These are phyloP conservation scores for Bathelium albidoporum DNA, from an alignment of 495 filamentous ascomycete species.

Conservation along the genomic window DNA sequence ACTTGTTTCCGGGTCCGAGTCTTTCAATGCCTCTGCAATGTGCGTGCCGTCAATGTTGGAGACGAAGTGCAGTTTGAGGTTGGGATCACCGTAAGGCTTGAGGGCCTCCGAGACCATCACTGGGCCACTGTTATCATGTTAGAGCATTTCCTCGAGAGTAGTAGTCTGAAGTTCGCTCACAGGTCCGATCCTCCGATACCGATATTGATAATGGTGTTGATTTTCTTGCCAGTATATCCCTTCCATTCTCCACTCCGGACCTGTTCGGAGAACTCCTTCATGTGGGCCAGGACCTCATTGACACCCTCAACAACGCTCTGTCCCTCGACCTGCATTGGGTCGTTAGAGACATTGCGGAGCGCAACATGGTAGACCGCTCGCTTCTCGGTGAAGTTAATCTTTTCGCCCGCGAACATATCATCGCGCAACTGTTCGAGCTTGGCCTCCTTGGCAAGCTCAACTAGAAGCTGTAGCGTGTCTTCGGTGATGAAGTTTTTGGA, in stretches of 20 bases:
- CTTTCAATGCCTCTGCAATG: constrained; percentile 81
- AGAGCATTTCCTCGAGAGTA: constrained; percentile 18
- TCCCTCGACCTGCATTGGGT: constrained; percentile 87
- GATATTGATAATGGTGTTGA: constrained; percentile 92
- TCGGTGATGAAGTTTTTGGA: constrained; percentile 97
- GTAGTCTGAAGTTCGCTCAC: constrained; percentile 40
- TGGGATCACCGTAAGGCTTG: constrained; percentile 79
- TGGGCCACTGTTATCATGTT: constrained; percentile 56
- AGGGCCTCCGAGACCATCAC: constrained; percentile 98
- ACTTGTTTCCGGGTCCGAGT: constrained; percentile 89
- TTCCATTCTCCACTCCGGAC: constrained; percentile 95
- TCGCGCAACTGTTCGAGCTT: constrained; percentile 85
- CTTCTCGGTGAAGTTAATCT: constrained; percentile 98
- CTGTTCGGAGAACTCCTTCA: constrained; percentile 94
- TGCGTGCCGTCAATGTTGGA: constrained; percentile 99
- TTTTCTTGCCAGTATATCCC: constrained; percentile 95
- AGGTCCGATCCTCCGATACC: constrained; percentile 98
- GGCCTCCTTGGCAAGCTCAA: constrained; percentile 85
- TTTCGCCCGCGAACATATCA: constrained; percentile 91
- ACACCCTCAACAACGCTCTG: constrained; percentile 93
- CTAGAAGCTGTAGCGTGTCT: constrained; percentile 74
- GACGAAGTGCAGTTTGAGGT: constrained; percentile 88
- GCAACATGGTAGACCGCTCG: constrained; percentile 94
- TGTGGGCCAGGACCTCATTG: constrained; percentile 84
- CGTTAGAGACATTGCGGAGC: constrained; percentile 73